phyloP scores from a whole-genome alignment of 768 basidiomycete species.

The Nevesoporus exiguus region DNA sequence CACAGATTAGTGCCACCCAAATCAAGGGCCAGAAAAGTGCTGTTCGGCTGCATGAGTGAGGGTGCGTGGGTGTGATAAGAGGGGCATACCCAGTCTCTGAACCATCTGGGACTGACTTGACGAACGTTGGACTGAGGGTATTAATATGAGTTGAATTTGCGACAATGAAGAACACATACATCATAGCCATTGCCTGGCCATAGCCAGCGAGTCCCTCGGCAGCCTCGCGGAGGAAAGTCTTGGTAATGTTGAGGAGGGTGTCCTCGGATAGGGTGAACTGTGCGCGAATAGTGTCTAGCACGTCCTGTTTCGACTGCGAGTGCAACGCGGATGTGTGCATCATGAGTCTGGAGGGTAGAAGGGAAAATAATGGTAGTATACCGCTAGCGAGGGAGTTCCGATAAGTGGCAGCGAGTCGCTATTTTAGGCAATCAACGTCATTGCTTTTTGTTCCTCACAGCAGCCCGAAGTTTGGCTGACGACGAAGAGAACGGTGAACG shows the following conservation, averaged over 20 bases:
- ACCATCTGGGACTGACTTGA: conserved; percentile 93
- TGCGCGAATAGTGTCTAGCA: conserved; percentile 63
- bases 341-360: conserved; percentile 22
- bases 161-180: conserved; percentile 43
- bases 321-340: conserved; percentile 40
- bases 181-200: conserved; percentile 88
- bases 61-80: not conserved
- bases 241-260: conserved; percentile 64
- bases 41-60: conserved; percentile 31
- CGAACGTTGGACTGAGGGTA: conserved; percentile 76
- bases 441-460: not conserved
- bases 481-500: not conserved
- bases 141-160: not conserved
- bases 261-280: conserved; percentile 69
- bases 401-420: not conserved
- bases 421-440: conserved; percentile 12
- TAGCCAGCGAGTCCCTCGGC: conserved; percentile 68
- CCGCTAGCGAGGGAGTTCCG: not conserved
- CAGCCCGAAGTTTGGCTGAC: too few species aligned
- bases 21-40: conserved; percentile 94
- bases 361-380: not conserved
- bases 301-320: conserved; percentile 41
- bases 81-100: conserved; percentile 80
- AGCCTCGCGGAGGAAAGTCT: conserved; percentile 80
- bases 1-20: conserved; percentile 97